Base-by-base conservation (phyloP, 129 eudicot genomes). In the Flaveria brownii region DNA sequence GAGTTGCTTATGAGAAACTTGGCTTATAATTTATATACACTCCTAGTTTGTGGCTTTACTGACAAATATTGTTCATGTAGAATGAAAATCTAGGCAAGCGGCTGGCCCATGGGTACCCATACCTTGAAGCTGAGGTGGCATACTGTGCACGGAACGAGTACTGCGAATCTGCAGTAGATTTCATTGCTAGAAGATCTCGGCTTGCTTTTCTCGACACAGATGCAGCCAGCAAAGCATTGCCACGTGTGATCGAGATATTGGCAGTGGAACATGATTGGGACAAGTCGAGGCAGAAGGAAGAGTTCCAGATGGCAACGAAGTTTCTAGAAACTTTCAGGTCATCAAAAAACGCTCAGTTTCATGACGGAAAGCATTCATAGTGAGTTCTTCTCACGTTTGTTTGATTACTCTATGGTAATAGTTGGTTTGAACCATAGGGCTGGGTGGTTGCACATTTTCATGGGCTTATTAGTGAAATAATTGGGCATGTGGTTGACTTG, bases 121-220 rank as follows among this genome's bases (percentile, higher is more conserved):
- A 80, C 72, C 82, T 91, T 47, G 98, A 93, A 85, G 98, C 97
- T 33, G 97, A 93, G 79, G 98, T 93, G 77, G 98, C 97, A 7
- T 91, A 90, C 75, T 88, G 90, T 87, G 97, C 97, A 39, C 84
- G 96, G 41, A 77, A 87, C 20, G 98, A 93, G 50, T 93, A 93
- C 80, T 91, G 98, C 67, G 96, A 91, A 88, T 93, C 97, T 46
- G 97, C 93, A 1, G 88, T 86, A 45, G 96, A 91, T 81, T 93
- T 93, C 74, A 82, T 93, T 74, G 97, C 98, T 71, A 85, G 98
- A 74, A 88, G 98, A 73, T 91, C 88, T 45, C 97, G 98, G 7
- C 97, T 93, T 82, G 97, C 98, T 62, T 93, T 93, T 77, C 89
- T 93, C 1, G 98, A 93, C 79, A 93, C 98, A 6, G 96, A 91